These are phyloP conservation scores for Botryosphaeria dothidea DNA, from an alignment of 2,329 filamentous ascomycete genomes.

Conservation along the genomic window DNA sequence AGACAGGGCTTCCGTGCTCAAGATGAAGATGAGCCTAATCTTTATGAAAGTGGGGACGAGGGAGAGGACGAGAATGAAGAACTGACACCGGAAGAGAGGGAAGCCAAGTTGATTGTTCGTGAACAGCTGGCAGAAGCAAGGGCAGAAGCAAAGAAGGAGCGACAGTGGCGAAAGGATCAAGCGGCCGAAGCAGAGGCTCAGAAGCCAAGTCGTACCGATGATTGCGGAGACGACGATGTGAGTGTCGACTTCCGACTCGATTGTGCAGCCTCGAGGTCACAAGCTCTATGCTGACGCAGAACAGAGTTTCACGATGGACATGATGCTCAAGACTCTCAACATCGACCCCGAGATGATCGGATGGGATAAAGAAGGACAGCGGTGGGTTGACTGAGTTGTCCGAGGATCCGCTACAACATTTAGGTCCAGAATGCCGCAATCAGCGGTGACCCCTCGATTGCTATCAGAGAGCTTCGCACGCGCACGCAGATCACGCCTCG, in stretches of 20 bases:
- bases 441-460: conserved; percentile 10
- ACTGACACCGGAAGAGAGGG: conserved; percentile 33
- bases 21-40: conserved; percentile 31
- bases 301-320: conserved; percentile 67
- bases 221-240: conserved; percentile 43
- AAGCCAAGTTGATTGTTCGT: conserved; percentile 34
- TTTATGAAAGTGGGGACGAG: conserved; percentile 28
- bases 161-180: conserved; percentile 35
- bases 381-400: conserved; percentile 55
- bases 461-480: conserved; percentile 9
- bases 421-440: conserved; percentile 5
- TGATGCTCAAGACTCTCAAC: conserved; percentile 67
- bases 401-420: conserved; percentile 12
- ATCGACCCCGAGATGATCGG: conserved; percentile 65
- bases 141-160: conserved; percentile 39
- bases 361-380: conserved; percentile 58
- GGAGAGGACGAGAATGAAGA: conserved; percentile 40
- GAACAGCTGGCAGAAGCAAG: conserved; percentile 48
- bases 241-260: conserved; percentile 24
- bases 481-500: conserved; percentile 13
- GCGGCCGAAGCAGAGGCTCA: conserved; percentile 41
- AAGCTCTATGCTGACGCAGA: not conserved
- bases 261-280: not conserved
- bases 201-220: conserved; percentile 32
- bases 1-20: conserved; percentile 38